Evolutionary conservation across 352 stramenopile species (phyloP).

Genomic region (Globisporangium alternatum): DNA sequence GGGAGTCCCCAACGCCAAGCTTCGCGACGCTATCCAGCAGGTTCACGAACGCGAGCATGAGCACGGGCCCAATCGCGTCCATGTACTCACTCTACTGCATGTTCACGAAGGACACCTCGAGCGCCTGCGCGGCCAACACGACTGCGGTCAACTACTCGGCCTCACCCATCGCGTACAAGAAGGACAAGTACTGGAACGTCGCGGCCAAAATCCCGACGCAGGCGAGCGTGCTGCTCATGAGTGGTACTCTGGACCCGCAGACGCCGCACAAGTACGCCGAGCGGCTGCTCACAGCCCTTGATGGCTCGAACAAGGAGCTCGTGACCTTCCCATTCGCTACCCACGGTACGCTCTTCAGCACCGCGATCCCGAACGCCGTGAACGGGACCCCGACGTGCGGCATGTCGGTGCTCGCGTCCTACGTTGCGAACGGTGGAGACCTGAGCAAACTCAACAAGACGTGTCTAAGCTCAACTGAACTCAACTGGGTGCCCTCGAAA

Average conservation of each 20-base stretch:
- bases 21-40: constrained; percentile 15
- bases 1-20: constrained; percentile 31
- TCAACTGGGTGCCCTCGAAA: background rate
- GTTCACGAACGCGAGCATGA: constrained; percentile 25
- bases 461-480: background rate
- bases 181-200: constrained; percentile 52
- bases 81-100: constrained; percentile 44
- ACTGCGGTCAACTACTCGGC: constrained; percentile 15
- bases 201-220: constrained; percentile 31
- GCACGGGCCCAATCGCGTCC: constrained; percentile 21
- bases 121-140: constrained; percentile 22
- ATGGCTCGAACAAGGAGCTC: constrained; percentile 35
- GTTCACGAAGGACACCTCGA: constrained; percentile 43
- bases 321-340: constrained; percentile 46
- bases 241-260: constrained; percentile 45
- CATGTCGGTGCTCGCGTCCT: background rate
- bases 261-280: constrained; percentile 51
- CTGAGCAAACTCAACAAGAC: background rate
- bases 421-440: background rate
- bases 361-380: constrained; percentile 14
- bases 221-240: constrained; percentile 46
- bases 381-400: background rate
- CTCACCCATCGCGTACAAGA: constrained; percentile 31
- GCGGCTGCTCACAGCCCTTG: constrained; percentile 27
- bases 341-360: constrained; percentile 36